A percentile compares a stretch with the other conserved stretches of the same genome.
Conservation (phyloP, 768 basidiomycete genomes). For the Hysterangium stoloniferum region DNA sequence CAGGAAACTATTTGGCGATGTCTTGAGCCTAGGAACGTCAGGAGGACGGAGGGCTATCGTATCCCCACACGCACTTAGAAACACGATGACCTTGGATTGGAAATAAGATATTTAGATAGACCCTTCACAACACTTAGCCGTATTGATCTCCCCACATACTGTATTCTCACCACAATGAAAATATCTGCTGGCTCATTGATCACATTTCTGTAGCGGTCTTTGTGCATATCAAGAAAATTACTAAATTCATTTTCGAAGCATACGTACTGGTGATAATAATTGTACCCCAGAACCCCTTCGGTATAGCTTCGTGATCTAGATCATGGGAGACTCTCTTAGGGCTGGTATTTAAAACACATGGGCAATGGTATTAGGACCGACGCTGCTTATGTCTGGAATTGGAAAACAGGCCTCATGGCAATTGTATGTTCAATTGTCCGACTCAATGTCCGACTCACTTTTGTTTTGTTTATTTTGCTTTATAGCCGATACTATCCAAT, state of each 20-base stretch:
- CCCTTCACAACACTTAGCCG: constrained; percentile 56
- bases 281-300: constrained; percentile 23
- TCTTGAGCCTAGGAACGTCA: constrained; percentile 31
- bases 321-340: constrained; percentile 45
- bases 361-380: constrained; percentile 30
- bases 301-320: constrained; percentile 39
- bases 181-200: constrained; percentile 14
- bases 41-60: constrained; percentile 25
- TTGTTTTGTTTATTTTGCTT: constrained; percentile 2
- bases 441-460: background rate
- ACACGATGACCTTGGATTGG: constrained; percentile 27
- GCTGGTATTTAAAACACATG: constrained; percentile 35
- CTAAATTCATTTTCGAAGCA: constrained; percentile 37
- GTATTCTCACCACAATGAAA: too few relatives aligned
- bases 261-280: constrained; percentile 41
- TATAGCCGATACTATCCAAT: constrained; percentile 5
- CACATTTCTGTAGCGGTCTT: constrained; percentile 1
- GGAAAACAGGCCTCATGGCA: constrained; percentile 47
- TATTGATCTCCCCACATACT: constrained; percentile 32
- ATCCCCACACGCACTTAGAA: constrained; percentile 41
- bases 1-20: constrained; percentile 54
- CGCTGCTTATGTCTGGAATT: constrained; percentile 60
- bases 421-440: constrained; percentile 33
- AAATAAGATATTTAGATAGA: constrained; percentile 59
- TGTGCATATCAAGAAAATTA: too few relatives aligned